phyloP scores from a whole-genome alignment of 2,329 filamentous ascomycete species.

The Aspergillus novoparasiticus region DNA sequence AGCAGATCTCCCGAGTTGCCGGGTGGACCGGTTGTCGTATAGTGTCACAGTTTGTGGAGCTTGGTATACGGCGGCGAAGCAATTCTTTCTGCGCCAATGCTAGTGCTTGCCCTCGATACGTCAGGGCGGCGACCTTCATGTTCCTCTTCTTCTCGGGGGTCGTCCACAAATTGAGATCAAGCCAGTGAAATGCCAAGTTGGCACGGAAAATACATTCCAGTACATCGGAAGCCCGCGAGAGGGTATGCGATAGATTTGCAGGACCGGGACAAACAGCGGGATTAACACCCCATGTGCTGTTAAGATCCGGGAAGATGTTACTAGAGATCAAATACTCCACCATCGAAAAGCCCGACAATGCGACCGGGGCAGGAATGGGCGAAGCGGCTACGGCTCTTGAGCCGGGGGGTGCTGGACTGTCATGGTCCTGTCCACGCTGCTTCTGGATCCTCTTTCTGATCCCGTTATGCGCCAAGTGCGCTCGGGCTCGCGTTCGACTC shows the following conservation, averaged over 20 bases:
- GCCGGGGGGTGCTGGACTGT: not conserved
- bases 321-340: conserved; percentile 5
- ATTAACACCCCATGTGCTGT: conserved; percentile 4
- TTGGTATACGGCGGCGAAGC: not conserved
- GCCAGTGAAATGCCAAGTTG: conserved; percentile 1
- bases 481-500: conserved; percentile 1
- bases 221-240: not conserved
- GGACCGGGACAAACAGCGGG: conserved; percentile 3
- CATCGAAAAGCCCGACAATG: not conserved
- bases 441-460: not conserved
- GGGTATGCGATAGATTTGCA: not conserved
- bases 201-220: conserved; percentile 4
- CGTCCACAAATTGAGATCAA: not conserved
- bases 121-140: not conserved
- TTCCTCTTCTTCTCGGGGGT: not conserved
- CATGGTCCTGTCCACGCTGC: not conserved
- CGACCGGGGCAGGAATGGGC: not conserved
- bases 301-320: not conserved
- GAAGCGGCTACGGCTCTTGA: not conserved
- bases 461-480: not conserved
- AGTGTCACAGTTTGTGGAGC: no score
- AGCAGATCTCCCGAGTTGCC: not conserved
- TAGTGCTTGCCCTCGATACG: conserved; percentile 4
- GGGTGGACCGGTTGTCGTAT: not conserved
- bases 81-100: not conserved